Evolutionary conservation across 1,284 basidiomycete genomes (phyloP).

Genomic region (Puccinia novopanici): DNA sequence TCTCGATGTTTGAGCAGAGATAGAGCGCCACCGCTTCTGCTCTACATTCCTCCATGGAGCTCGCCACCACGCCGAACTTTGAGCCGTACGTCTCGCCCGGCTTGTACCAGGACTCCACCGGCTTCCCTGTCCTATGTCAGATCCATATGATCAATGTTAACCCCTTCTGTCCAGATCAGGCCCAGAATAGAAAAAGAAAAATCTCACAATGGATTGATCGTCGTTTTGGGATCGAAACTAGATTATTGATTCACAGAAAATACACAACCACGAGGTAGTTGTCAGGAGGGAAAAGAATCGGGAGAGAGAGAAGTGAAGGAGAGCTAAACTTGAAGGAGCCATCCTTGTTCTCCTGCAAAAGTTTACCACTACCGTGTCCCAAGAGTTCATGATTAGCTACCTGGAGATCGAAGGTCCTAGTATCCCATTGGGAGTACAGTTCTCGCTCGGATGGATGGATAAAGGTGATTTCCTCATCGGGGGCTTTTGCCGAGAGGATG

Average conservation of each 20-base stretch:
- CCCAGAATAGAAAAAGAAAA: not conserved
- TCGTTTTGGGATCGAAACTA: constrained; percentile 43
- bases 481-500: constrained; percentile 78
- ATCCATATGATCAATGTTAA: constrained; percentile 62
- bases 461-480: constrained; percentile 75
- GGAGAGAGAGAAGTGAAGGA: not conserved
- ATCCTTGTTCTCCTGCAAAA: constrained; percentile 72
- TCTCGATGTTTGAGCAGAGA: constrained; percentile 60
- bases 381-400: constrained; percentile 79
- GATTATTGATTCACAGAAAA: constrained; percentile 8
- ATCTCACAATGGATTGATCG: constrained; percentile 41
- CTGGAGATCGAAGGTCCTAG: constrained; percentile 74
- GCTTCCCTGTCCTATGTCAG: constrained; percentile 79
- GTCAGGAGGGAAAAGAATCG: not conserved
- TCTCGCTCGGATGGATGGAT: constrained; percentile 71
- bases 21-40: constrained; percentile 78
- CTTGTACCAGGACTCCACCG: constrained; percentile 78
- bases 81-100: constrained; percentile 76
- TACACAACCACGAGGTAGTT: constrained; percentile 61
- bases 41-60: constrained; percentile 82
- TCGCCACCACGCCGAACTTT: constrained; percentile 77
- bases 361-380: constrained; percentile 68
- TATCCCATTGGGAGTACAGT: constrained; percentile 75
- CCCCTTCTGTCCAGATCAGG: not conserved
- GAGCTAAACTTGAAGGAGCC: constrained; percentile 69